Base-by-base conservation (phyloP, 306 rosid genomes). In the Dalbergia cultrata region DNA sequence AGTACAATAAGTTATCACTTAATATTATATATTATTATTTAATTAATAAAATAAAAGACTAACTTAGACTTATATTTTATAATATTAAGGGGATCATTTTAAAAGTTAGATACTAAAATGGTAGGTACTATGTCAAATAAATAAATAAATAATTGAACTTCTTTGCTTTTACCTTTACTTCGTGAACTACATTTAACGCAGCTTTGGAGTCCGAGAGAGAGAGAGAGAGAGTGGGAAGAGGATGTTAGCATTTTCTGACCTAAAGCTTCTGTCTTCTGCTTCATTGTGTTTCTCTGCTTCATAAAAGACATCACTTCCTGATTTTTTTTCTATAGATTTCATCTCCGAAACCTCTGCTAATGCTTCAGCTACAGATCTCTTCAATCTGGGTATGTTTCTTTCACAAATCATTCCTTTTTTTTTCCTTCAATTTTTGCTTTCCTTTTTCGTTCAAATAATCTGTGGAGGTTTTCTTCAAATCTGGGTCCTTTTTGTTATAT, bases 121-220 rank as follows among this genome's bases (percentile, higher is more conserved):
- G n/a, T n/a, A n/a, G n/a, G n/a, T n/a, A n/a, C n/a, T n/a, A n/a
- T n/a, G n/a, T n/a, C 3, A 35, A 35, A 3, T 37, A 26, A 57
- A 37, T 67, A 9, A 71, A 64, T 56, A 64, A 72, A 72, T 66
- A 66, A 69, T 75, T 41, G 75, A 56, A 60, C 67, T 41, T 18
- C 16, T 2, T 44, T 7, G 43, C 86, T 68, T 84, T 81, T 57
- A 8, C 68, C 59, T 58, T 57, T 64, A 67, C 77, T 67, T 80
- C 72, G 60, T 86, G 82, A 91, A 87, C 84, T 78, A 72, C 71
- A 86, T 87, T 91, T 81, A 89, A 91, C 69, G 78, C 79, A 80
- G 73, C 52, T 75, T 87, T 91, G 87, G 85, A 81, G 90, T 91
- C 95, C 93, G 91, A n/a, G 80, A 33, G 72, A 50, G 43, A 73